phyloP scores from a whole-genome alignment of 495 filamentous ascomycete genomes.

The Podospora fimiseda region DNA sequence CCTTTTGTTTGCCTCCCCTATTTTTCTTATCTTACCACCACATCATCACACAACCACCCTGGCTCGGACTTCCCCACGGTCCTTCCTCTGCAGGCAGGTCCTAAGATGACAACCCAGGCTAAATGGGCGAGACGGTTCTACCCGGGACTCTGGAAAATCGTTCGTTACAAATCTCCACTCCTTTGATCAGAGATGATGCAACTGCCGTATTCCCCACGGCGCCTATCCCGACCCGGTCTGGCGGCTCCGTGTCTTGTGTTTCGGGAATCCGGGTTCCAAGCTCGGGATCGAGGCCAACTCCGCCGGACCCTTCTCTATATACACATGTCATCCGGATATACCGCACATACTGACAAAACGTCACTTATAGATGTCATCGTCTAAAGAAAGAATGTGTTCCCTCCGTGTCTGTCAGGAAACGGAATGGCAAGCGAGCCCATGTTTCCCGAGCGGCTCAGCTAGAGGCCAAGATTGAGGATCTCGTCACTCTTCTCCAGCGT shows the following conservation, averaged over 20 bases:
- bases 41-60: too few species aligned
- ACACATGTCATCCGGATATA: background rate
- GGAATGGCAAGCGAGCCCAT: conserved; percentile 22
- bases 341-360: background rate
- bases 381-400: conserved; percentile 36
- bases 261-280: background rate
- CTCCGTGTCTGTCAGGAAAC: conserved; percentile 34
- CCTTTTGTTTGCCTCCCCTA: background rate
- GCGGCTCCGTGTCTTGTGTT: background rate
- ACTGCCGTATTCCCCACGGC: conserved; percentile 5
- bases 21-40: background rate
- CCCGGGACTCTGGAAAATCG: background rate
- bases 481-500: conserved; percentile 36
- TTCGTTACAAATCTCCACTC: background rate
- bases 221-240: conserved; percentile 15
- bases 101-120: too few species aligned
- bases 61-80: too few species aligned
- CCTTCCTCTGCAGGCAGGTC: too few species aligned
- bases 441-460: conserved; percentile 36
- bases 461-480: conserved; percentile 40
- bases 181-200: background rate
- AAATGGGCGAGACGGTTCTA: too few species aligned
- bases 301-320: background rate
- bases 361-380: conserved; percentile 29
- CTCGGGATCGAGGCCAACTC: conserved; percentile 7